Conservation (phyloP, 768 basidiomycete species). For the Pleurotus djamor region DNA sequence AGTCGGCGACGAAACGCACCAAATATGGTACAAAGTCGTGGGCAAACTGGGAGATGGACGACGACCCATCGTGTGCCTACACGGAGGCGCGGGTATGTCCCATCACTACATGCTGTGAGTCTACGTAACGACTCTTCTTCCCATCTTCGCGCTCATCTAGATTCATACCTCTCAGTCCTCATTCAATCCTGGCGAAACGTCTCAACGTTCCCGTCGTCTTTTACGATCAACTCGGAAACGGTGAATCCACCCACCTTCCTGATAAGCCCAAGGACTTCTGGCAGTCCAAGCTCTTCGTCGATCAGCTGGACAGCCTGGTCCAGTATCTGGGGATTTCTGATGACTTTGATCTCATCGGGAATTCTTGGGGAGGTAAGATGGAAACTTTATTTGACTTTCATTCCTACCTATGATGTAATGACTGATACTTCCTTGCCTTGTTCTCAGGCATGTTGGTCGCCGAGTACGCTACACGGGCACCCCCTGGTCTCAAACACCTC, state of each 20-base stretch:
- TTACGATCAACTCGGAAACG: slow-evolving; percentile 57
- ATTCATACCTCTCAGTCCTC: slow-evolving; percentile 1
- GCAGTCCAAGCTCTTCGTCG: slow-evolving; percentile 47
- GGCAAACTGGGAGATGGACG: not conserved
- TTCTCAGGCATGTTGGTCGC: slow-evolving; percentile 43
- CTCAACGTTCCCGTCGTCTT: slow-evolving; percentile 39
- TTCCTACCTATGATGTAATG: not conserved
- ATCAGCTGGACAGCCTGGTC: slow-evolving; percentile 48
- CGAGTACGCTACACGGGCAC: slow-evolving; percentile 29
- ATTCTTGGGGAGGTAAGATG: slow-evolving; percentile 36
- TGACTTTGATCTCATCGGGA: slow-evolving; percentile 47
- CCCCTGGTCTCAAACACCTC: slow-evolving; percentile 42
- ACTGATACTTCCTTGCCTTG: not conserved
- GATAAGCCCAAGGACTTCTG: slow-evolving; percentile 52
- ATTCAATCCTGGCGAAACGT: slow-evolving; percentile 20
- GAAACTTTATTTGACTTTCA: not conserved
- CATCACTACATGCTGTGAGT: slow-evolving; percentile 33
- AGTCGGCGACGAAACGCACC: not conserved
- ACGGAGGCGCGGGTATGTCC: slow-evolving; percentile 52
- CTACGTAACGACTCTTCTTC: not conserved
- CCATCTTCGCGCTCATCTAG: not conserved
- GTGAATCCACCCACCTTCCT: slow-evolving; percentile 50
- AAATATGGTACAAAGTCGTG: not conserved
- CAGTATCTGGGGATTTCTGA: slow-evolving; percentile 37
- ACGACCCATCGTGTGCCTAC: slow-evolving; percentile 48